These are phyloP conservation scores for Talaromyces adpressus DNA, from an alignment of 495 filamentous ascomycete species.

Conservation along the genomic window DNA sequence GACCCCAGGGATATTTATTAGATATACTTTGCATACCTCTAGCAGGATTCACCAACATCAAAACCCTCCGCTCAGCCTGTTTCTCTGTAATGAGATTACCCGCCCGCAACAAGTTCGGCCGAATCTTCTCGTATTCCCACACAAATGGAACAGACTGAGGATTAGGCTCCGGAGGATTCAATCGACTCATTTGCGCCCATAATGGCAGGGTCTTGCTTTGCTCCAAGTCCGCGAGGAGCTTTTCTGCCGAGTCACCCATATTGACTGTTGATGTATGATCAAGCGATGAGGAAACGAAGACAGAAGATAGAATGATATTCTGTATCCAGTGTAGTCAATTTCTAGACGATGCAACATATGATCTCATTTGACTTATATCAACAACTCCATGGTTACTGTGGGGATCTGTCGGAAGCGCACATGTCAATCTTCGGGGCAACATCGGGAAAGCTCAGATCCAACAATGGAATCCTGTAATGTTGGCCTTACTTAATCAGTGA, in stretches of 20 bases:
- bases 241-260: constrained; percentile 15
- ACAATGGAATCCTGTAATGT: too few relatives aligned
- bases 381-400: too few relatives aligned
- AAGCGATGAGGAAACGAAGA: too few relatives aligned
- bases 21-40: constrained; percentile 18
- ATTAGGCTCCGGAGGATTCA: constrained; percentile 37
- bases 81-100: constrained; percentile 32
- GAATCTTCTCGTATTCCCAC: constrained; percentile 35
- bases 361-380: too few relatives aligned
- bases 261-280: neutral
- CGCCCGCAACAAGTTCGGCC: constrained; percentile 31
- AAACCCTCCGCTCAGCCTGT: constrained; percentile 39
- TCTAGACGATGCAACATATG: too few relatives aligned
- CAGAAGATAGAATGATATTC: too few relatives aligned
- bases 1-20: neutral
- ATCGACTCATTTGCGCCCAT: constrained; percentile 38
- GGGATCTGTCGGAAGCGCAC: too few relatives aligned
- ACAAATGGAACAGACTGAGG: constrained; percentile 29
- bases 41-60: constrained; percentile 42
- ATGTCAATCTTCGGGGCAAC: too few relatives aligned
- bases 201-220: constrained; percentile 23
- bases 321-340: too few relatives aligned
- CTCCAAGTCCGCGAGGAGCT: constrained; percentile 18
- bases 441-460: too few relatives aligned
- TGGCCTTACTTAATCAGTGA: too few relatives aligned